Evolutionary conservation across 768 basidiomycete genomes (phyloP), one percentile per base, ranked within the genome.

Genomic region (Crucibulum laeve): DNA sequence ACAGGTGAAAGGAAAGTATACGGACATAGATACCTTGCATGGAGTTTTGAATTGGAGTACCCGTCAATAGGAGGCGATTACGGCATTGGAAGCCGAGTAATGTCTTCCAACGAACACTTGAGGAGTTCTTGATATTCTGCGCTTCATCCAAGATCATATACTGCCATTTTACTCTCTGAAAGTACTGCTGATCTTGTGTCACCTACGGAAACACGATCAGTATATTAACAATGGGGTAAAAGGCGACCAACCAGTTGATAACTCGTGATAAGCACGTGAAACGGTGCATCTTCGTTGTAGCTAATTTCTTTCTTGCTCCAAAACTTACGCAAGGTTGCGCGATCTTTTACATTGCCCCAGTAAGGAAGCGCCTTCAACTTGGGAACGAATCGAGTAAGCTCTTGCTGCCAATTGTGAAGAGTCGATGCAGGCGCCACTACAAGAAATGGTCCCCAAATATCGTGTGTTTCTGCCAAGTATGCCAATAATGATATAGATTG

Each of bases 121-220:
- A 81, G 18, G 96, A 93, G 57, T 93, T 95, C 74, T 99, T 99
- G 75, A 99, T 98, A 44, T 97, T 97, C 64, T 99, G 96, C 2
- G 96, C 96, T 64, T 99, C 96, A 55, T 99, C 96, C n/a, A 99
- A 74, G 46, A 99, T 81, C 95, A 98, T 98, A 60, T 98, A 99
- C 65, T 99, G 96, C 96, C 96, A 99, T 57, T 92, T 95, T 49
- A 97, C 86, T 28, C 89, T 80, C 58, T 96, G 91, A 67, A 99
- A 95, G 66, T 99, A 96, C 54, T 97, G 91, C 57, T 96, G 93
- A 59, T 98, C 96, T 70, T 91, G 88, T 2, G 91, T 93, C 38
- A 95, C 83, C 90, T 92, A 37, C 26, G 24, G 18, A 21, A 45
- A 38, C 23, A 32, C 22, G 11, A 11, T 48, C 18, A 43, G 14